Conservation (phyloP, 2,329 filamentous ascomycete genomes). For the Calycina marina region DNA sequence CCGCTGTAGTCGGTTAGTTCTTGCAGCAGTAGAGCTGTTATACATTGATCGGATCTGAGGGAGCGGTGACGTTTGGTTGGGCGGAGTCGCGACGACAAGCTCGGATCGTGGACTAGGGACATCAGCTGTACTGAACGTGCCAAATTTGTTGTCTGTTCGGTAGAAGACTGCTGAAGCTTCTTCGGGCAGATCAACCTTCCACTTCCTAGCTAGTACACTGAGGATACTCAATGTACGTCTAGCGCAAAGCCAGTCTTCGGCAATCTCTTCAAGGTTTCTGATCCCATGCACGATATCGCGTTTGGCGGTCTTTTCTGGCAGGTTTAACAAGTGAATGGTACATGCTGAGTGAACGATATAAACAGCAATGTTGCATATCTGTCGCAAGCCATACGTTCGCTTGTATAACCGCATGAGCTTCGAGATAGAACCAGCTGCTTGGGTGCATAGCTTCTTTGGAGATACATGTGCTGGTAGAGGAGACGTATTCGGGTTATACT, state of each 20-base stretch:
- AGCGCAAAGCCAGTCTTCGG: slow-evolving; percentile 86
- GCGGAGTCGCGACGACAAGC: slow-evolving; percentile 13
- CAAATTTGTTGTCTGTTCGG: slow-evolving; percentile 68
- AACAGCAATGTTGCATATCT: slow-evolving; percentile 92
- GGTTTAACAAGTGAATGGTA: slow-evolving; percentile 83
- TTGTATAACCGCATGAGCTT: slow-evolving; percentile 94
- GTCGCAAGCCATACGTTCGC: slow-evolving; percentile 74
- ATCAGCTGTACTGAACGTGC: slow-evolving; percentile 39
- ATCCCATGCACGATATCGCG: slow-evolving; percentile 83
- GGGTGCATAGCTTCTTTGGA: slow-evolving; percentile 78
- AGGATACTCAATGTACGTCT: slow-evolving; percentile 74
- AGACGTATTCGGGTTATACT: slow-evolving; percentile 69
- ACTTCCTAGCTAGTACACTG: slow-evolving; percentile 72
- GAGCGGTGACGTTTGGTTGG: slow-evolving; percentile 14
- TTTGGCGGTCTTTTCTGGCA: slow-evolving; percentile 81
- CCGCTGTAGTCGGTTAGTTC: slow-evolving; percentile 15
- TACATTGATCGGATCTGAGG: slow-evolving; percentile 3
- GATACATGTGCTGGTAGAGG: slow-evolving; percentile 79
- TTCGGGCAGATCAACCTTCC: slow-evolving; percentile 74
- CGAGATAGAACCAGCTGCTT: slow-evolving; percentile 77
- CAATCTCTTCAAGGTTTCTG: slow-evolving; percentile 88
- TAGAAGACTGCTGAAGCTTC: slow-evolving; percentile 67
- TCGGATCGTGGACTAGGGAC: slow-evolving; percentile 22
- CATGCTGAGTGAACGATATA: slow-evolving; percentile 93
- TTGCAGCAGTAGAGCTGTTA: slow-evolving; percentile 6